phyloP scores from a whole-genome alignment of 345 rosid genomes.

The Eucalyptus marginata region DNA sequence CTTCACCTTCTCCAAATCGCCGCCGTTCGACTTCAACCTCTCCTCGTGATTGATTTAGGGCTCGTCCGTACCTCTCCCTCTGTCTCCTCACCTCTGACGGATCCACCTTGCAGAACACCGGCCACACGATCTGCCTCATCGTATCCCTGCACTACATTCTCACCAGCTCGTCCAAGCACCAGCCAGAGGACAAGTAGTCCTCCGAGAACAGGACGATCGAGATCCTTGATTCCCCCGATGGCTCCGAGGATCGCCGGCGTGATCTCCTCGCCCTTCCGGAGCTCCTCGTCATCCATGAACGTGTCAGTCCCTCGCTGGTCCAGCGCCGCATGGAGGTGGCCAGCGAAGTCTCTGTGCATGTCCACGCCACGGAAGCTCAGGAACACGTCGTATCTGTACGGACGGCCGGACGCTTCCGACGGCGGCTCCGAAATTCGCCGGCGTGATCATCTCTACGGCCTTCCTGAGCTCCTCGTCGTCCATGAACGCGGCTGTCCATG shows the following conservation, averaged over 20 bases:
- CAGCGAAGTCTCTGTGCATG: not conserved
- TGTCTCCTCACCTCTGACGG: constrained; percentile 2
- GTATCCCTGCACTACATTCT: not conserved
- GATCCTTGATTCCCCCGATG: not conserved
- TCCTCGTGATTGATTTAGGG: not conserved
- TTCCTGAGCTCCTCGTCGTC: not conserved
- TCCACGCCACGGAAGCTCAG: constrained; percentile 11
- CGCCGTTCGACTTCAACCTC: not conserved
- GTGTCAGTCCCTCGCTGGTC: not conserved
- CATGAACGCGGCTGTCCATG: not conserved
- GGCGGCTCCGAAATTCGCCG: not conserved
- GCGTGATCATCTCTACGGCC: not conserved
- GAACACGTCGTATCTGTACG: constrained; percentile 1
- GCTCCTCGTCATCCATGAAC: not conserved
- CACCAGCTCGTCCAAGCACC: constrained; percentile 12
- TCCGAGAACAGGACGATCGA: not conserved
- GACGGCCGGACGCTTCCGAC: not conserved
- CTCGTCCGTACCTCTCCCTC: not conserved
- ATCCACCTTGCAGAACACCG: constrained; percentile 2
- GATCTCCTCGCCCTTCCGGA: not conserved
- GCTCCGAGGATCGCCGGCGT: not conserved
- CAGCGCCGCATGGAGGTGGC: not conserved
- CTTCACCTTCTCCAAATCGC: not conserved
- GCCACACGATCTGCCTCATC: not conserved
- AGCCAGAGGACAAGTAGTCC: not conserved